Evolutionary conservation across 2,329 filamentous ascomycete genomes (phyloP).

Genomic region (Pestalotiopsis sp.): DNA sequence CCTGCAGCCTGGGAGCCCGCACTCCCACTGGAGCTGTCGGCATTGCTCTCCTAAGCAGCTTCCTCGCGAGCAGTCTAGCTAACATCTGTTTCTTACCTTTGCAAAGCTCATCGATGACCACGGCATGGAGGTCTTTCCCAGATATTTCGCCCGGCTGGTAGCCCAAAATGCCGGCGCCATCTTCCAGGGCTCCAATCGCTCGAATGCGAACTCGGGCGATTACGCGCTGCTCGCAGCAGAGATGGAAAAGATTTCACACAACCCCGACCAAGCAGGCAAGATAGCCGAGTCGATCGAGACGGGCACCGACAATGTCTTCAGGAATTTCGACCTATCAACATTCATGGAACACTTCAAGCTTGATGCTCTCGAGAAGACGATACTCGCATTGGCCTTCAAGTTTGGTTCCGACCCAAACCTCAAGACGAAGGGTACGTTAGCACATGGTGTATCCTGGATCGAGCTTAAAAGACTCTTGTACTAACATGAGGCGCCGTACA

Average conservation of each 20-base stretch:
- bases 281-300: constrained; percentile 94
- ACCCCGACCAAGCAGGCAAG: constrained; percentile 81
- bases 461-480: constrained; percentile 5
- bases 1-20: not conserved
- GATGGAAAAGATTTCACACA: constrained; percentile 81
- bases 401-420: constrained; percentile 78
- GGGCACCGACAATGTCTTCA: constrained; percentile 88
- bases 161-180: constrained; percentile 90
- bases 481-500: constrained; percentile 48
- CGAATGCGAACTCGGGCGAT: constrained; percentile 75
- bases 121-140: constrained; percentile 98
- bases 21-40: not conserved
- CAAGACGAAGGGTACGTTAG: constrained; percentile 78
- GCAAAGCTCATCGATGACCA: constrained; percentile 87
- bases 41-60: not conserved
- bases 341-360: constrained; percentile 97
- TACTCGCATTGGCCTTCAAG: constrained; percentile 88
- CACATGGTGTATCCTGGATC: not conserved
- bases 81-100: constrained; percentile 10
- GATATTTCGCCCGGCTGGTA: constrained; percentile 92
- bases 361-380: constrained; percentile 83
- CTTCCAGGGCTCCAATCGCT: constrained; percentile 78
- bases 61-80: not conserved
- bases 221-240: constrained; percentile 82
- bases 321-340: constrained; percentile 92